Conservation (phyloP, 148 eudicot genomes). For the Cornus suecica region DNA sequence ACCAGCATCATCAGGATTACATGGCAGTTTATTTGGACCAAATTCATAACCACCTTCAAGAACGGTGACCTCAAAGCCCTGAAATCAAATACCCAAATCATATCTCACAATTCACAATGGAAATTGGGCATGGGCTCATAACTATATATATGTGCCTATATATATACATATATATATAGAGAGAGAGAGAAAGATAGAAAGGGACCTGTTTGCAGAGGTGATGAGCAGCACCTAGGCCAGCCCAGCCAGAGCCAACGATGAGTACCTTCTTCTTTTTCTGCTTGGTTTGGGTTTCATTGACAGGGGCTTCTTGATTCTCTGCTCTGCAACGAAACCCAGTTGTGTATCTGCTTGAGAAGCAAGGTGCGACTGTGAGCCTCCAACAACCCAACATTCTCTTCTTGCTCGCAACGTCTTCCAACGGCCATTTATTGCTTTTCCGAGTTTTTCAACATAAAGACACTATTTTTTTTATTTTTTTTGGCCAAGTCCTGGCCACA, state of each 20-base stretch:
- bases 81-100: slow-evolving; percentile 4
- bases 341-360: slow-evolving; percentile 14
- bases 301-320: slow-evolving; percentile 27
- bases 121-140: background rate
- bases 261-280: slow-evolving; percentile 50
- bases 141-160: background rate
- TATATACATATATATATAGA: background rate
- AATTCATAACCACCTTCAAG: slow-evolving; percentile 61
- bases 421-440: background rate
- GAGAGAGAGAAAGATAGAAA: background rate
- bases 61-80: slow-evolving; percentile 81
- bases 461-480: too few species aligned
- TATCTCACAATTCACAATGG: background rate
- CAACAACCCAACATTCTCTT: slow-evolving; percentile 18
- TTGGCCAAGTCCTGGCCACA: background rate
- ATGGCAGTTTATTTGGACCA: slow-evolving; percentile 34
- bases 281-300: slow-evolving; percentile 16
- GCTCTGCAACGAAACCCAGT: slow-evolving; percentile 42
- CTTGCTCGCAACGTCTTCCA: background rate
- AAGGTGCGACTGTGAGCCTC: slow-evolving; percentile 17
- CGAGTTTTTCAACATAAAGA: background rate
- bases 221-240: slow-evolving; percentile 76
- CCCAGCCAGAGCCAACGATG: slow-evolving; percentile 79
- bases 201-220: slow-evolving; percentile 70
- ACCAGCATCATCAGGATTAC: slow-evolving; percentile 61